phyloP scores from a whole-genome alignment of 108 stramenopile species.

The Hondaea fermentalgiana region DNA sequence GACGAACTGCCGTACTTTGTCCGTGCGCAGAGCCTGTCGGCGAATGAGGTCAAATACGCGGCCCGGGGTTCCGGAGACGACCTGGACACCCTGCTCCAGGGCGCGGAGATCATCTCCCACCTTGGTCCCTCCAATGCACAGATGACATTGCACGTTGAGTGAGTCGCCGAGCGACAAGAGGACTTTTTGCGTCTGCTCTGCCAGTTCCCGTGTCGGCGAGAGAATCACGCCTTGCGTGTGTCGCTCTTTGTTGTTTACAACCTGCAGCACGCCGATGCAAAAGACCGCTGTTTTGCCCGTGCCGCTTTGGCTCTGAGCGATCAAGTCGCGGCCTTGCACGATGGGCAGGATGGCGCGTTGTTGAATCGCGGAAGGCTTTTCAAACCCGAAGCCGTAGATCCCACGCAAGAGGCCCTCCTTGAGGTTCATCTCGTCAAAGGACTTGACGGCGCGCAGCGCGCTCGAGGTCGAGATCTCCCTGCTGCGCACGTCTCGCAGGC shows the following conservation, averaged over 20 bases:
- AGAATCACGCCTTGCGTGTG: slow-evolving; percentile 84
- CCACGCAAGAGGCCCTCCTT: slow-evolving; percentile 93
- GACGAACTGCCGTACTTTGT: slow-evolving; percentile 72
- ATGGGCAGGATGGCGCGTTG: slow-evolving; percentile 97
- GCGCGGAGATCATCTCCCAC: slow-evolving; percentile 83
- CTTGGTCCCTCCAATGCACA: slow-evolving; percentile 92
- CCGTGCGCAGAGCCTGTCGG: slow-evolving; percentile 70
- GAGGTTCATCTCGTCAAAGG: slow-evolving; percentile 92
- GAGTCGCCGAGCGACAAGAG: slow-evolving; percentile 81
- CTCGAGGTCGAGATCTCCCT: slow-evolving; percentile 18
- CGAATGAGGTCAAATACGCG: slow-evolving; percentile 94
- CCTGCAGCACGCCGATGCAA: slow-evolving; percentile 81
- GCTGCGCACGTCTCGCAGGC: neutral
- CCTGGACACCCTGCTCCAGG: slow-evolving; percentile 78
- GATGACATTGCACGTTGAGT: slow-evolving; percentile 91
- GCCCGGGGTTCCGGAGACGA: slow-evolving; percentile 95
- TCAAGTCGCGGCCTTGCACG: slow-evolving; percentile 87
- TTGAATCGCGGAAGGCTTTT: slow-evolving; percentile 98
- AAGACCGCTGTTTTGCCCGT: slow-evolving; percentile 95
- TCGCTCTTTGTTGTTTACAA: slow-evolving; percentile 60
- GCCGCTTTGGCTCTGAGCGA: slow-evolving; percentile 98
- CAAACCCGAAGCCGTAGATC: slow-evolving; percentile 94
- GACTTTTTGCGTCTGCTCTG: slow-evolving; percentile 92
- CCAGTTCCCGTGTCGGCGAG: slow-evolving; percentile 92
- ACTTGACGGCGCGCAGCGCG: slow-evolving; percentile 81